Percentiles rank a stretch among this genome's conserved stretches.
These are phyloP conservation scores for Knoxdaviesia capensis DNA, from an alignment of 2,329 filamentous ascomycete species.

Conservation along the genomic window DNA sequence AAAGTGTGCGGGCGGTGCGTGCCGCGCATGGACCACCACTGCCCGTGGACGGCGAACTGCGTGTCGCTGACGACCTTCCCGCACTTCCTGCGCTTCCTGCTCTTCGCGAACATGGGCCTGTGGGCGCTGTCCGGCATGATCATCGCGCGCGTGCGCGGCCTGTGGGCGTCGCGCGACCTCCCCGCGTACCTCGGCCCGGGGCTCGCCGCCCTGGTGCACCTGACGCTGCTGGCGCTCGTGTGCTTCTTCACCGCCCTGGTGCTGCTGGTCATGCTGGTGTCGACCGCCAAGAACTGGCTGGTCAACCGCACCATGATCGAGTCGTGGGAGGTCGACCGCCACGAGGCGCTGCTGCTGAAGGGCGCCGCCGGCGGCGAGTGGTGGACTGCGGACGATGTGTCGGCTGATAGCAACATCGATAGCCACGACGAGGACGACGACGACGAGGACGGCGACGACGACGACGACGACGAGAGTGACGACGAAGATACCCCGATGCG, in stretches of 20 bases:
- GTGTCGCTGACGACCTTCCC: slow-evolving; percentile 67
- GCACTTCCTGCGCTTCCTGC: slow-evolving; percentile 62
- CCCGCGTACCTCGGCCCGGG: slow-evolving; percentile 58
- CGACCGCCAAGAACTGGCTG: slow-evolving; percentile 37
- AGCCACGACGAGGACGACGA: too few species aligned
- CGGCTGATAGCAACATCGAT: too few species aligned
- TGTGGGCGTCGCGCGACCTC: slow-evolving; percentile 46
- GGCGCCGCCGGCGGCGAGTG: slow-evolving; percentile 18
- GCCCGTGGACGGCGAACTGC: slow-evolving; percentile 70
- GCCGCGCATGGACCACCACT: slow-evolving; percentile 73
- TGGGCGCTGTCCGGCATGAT: slow-evolving; percentile 41
- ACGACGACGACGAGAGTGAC: slow-evolving; percentile 16
- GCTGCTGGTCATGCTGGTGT: slow-evolving; percentile 43
- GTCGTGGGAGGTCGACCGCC: slow-evolving; percentile 50
- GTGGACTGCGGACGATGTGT: slow-evolving; percentile 18
- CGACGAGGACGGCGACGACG: slow-evolving; percentile 14
- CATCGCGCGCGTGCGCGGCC: slow-evolving; percentile 30
- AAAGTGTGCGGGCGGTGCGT: slow-evolving; percentile 55
- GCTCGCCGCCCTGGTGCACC: slow-evolving; percentile 32
- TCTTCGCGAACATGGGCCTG: slow-evolving; percentile 46
- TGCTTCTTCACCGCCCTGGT: slow-evolving; percentile 39
- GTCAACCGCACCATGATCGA: slow-evolving; percentile 69
- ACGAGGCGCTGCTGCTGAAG: slow-evolving; percentile 33
- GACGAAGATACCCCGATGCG: slow-evolving; percentile 7
- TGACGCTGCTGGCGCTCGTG: slow-evolving; percentile 38